Evolutionary conservation across 345 rosid genomes (phyloP), one percentile per base, ranked within the genome.

Genomic region (Linum usitatissimum): DNA sequence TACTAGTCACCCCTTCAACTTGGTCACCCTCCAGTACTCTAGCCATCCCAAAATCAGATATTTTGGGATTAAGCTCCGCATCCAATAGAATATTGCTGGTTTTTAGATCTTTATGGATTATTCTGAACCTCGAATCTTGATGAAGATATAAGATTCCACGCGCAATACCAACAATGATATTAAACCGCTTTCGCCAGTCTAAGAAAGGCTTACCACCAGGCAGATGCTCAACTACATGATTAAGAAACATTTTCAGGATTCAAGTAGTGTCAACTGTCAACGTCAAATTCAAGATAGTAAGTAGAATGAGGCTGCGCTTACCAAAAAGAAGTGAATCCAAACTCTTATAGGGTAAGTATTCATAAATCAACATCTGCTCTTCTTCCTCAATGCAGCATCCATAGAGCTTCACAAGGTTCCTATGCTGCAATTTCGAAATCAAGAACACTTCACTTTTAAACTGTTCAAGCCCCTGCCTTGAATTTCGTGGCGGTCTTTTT

Each of bases 341-440:
- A 51, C 60, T 64, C 53, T 45, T 53, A 40, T 70, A 63, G 2
- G 60, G 68, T 57, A 64, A 48, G 60, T 70, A 68, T 15, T 68
- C 67, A 48, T 68, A 68, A 2, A 62, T 20, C 31, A 57, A 4
- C 62, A 63, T 61, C n/a, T 60, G 60, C 45, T 63, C 72, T 38
- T 53, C 34, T 53, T 31, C 51, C 38, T 68, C 60, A 42, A 55
- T 40, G 60, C 71, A 68, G 18, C 65, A 68, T 5, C 71, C 71
- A 18, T 53, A 12, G 12, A 68, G 71, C 18, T 31, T 68, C 18
- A 45, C 51, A 7, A 45, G 14, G 51, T 45, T 45, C 51, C 51
- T 45, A 45, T 45, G 51, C 17, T 45, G 51, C 15, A 45, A 66
- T 15, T 45, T 45, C 10, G 51, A 10, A 12, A 45, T 45, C 51